Base-by-base conservation (phyloP, 805 yeast species). In the Candida multigemmis region DNA sequence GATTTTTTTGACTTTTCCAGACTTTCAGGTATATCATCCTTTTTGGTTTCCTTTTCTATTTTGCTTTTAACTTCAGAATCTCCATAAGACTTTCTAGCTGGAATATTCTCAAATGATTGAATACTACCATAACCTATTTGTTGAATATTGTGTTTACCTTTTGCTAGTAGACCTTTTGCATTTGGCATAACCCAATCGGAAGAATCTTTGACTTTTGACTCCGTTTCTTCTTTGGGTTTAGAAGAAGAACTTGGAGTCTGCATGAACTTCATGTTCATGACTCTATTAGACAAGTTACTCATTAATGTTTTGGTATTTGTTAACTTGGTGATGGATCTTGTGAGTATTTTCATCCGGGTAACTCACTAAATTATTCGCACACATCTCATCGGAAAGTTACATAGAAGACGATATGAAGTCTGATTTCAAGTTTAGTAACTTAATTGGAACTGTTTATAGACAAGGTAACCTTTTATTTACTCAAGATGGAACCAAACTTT, bases 391-490 rank as follows among this genome's bases (percentile, higher is more conserved):
- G 24, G 30, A 27, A 25, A 26, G n/a, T 26, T 21, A 21, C 11
- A 12, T 7, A 24, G 21, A 8, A 9, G 11, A 20, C 12, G 9
- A 3, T n/a, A 84, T 85, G 94, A 83, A 77, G 60, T 77, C 94
- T n/a, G 93, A 84, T 57, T 85, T 79, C 43, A 60, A 78, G 68
- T 80, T 91, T 42, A 76, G 93, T 18, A 91, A 89, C 56, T 64
- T 91, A 17, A 60, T 91, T 41, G 98, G 98, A 16, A 87, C 97
- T 0, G 97, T 91, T 3, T 91, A 91, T 48, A 66, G 93, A 26
- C 83, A 80, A 47, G 98, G 97, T n/a, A 86, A 89, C 50, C 57
- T 91, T 15, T 65, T 78, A 4, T 91, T 79, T 58, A 77, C 94
- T 1, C 73, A 77, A 1, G 96, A 87, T 47, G 98, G 98, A 3